These are phyloP conservation scores for Leishmania braziliensis DNA, from an alignment of 208 protist genomes.

Conservation along the genomic window DNA sequence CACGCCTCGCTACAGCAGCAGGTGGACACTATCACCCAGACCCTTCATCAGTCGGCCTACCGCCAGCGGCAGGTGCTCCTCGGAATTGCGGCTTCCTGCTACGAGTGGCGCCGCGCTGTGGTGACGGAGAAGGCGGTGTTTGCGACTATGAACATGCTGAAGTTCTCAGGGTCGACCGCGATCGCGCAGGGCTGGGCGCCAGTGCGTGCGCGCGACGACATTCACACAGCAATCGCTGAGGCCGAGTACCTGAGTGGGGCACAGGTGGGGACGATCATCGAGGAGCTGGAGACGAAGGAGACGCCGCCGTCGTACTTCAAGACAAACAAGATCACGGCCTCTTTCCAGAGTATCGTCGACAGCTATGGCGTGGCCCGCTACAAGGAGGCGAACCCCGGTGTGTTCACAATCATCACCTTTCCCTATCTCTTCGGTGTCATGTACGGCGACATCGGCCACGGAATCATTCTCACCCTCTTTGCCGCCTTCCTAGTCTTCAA, in stretches of 20 bases:
- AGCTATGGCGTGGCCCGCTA: constrained; percentile 96
- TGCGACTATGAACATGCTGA: constrained; percentile 96
- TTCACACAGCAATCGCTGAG: constrained; percentile 73
- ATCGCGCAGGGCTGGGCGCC: constrained; percentile 96
- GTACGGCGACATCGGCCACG: constrained; percentile 99
- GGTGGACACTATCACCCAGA: constrained; percentile 77
- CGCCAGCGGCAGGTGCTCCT: constrained; percentile 81
- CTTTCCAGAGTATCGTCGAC: constrained; percentile 98
- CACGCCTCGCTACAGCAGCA: constrained; percentile 62
- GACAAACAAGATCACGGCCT: constrained; percentile 96
- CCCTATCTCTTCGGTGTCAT: constrained; percentile 99
- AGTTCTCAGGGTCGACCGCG: constrained; percentile 89
- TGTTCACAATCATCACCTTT: constrained; percentile 98
- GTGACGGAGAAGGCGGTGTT: constrained; percentile 96
- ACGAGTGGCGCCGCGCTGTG: constrained; percentile 92
- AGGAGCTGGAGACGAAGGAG: constrained; percentile 86
- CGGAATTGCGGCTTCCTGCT: constrained; percentile 65
- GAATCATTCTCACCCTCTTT: constrained; percentile 88
- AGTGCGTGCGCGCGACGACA: constrained; percentile 67
- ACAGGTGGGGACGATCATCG: constrained; percentile 93
- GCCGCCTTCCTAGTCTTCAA: constrained; percentile 76
- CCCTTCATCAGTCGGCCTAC: constrained; percentile 67
- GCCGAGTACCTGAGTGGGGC: constrained; percentile 81
- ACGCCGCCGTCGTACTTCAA: constrained; percentile 97
- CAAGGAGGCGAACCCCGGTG: constrained; percentile 93